phyloP scores from a whole-genome alignment of 2,329 filamentous ascomycete species.

The Cytospora mali region DNA sequence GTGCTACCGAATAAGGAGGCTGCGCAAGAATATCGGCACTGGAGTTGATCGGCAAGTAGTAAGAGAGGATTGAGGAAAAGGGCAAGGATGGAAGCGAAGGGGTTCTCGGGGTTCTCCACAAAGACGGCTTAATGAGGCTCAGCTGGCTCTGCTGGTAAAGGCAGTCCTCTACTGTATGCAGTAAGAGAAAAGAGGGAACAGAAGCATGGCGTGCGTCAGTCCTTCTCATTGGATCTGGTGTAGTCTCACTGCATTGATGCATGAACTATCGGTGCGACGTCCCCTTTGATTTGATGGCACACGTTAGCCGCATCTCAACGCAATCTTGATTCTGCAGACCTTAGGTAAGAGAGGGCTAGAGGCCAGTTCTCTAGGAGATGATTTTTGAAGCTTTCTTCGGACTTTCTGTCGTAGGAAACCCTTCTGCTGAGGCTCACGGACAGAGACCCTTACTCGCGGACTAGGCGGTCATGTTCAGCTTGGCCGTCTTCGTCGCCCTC shows the following conservation, averaged over 20 bases:
- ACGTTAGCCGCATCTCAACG: not conserved
- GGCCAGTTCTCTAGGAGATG: not conserved
- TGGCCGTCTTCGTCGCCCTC: conserved; percentile 37
- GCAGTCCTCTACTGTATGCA: not conserved
- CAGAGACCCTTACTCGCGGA: not conserved
- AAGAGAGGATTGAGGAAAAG: not conserved
- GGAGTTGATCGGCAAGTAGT: not conserved
- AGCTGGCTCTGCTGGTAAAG: not conserved
- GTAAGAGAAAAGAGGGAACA: not conserved
- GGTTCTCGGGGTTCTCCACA: not conserved
- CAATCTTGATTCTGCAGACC: not conserved
- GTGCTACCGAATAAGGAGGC: not conserved
- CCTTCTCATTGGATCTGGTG: not conserved
- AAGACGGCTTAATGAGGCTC: not conserved
- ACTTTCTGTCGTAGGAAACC: not conserved
- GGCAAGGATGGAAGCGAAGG: conserved; percentile 1
- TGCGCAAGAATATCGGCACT: not conserved
- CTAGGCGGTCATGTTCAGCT: conserved; percentile 8
- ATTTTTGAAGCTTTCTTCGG: not conserved
- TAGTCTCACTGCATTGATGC: conserved; percentile 16
- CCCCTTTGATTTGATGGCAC: not conserved
- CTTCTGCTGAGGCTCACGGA: not conserved
- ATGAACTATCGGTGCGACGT: conserved; percentile 9
- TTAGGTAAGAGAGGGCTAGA: not conserved
- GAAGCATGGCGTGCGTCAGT: not conserved